Percentiles rank a stretch among this genome's conserved stretches.
Conservation (phyloP, 2,329 filamentous ascomycete genomes). For the Colletotrichum spaethianum region DNA sequence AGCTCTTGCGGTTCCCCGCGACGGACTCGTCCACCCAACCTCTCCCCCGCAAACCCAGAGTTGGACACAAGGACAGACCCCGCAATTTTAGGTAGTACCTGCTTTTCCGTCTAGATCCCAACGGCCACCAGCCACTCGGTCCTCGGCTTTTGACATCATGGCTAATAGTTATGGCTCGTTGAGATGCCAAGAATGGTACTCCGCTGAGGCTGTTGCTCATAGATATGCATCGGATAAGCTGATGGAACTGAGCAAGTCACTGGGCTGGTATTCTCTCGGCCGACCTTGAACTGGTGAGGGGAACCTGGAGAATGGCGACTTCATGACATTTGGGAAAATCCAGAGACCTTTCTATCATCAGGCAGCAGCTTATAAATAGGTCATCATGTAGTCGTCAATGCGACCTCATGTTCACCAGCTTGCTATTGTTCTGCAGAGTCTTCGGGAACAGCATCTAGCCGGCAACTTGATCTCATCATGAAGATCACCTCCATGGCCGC, state of each 20-base stretch:
- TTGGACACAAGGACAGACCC: constrained; percentile 2
- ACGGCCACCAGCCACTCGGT: neutral
- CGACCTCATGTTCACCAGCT: neutral
- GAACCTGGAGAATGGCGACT: constrained; percentile 28
- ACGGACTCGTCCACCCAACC: neutral
- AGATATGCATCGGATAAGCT: constrained; percentile 21
- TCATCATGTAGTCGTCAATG: neutral
- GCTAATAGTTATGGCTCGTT: neutral
- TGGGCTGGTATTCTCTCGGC: constrained; percentile 11
- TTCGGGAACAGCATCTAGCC: neutral
- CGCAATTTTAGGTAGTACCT: constrained; percentile 18
- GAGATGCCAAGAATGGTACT: neutral
- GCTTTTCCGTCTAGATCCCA: constrained; percentile 32
- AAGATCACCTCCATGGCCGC: constrained; percentile 7
- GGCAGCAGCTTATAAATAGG: constrained; percentile 17
- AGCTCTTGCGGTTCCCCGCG: constrained; percentile 15
- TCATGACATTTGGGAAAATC: constrained; percentile 5
- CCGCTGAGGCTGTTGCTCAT: neutral
- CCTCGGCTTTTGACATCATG: constrained; percentile 5
- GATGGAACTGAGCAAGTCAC: neutral
- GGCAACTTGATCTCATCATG: neutral
- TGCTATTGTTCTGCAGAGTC: neutral
- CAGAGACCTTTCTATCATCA: neutral
- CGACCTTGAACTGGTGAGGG: constrained; percentile 27
- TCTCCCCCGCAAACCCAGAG: constrained; percentile 27